Evolutionary conservation across 129 eudicot species (phyloP).

Genomic region (Ambrosia trifida): DNA sequence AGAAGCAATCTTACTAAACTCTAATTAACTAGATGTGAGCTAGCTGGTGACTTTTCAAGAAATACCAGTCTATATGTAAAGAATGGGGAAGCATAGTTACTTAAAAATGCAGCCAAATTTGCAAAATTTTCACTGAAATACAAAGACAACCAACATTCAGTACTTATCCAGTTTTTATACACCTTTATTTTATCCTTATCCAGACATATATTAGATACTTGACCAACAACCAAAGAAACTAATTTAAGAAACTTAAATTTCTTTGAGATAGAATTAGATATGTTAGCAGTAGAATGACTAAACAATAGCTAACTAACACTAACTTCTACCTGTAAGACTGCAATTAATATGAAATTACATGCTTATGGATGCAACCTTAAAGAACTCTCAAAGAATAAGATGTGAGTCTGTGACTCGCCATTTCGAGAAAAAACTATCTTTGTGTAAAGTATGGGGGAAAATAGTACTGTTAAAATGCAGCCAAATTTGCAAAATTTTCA

Average conservation of each 20-base stretch:
- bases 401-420: neutral
- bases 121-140: neutral
- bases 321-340: neutral
- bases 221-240: too few relatives aligned
- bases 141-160: slow-evolving; percentile 13
- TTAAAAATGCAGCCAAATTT: neutral
- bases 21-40: neutral
- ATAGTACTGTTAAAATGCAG: neutral
- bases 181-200: too few relatives aligned
- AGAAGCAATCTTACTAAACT: neutral
- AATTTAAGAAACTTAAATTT: too few relatives aligned
- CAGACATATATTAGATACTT: too few relatives aligned
- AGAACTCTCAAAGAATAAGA: too few relatives aligned
- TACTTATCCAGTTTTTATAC: neutral
- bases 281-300: neutral
- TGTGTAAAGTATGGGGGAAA: neutral
- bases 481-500: too few relatives aligned
- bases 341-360: neutral
- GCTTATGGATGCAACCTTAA: neutral
- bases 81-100: neutral
- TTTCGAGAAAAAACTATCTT: neutral
- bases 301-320: neutral
- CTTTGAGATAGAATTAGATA: too few relatives aligned
- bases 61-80: neutral
- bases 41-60: neutral